Evolutionary conservation across 805 yeast species (phyloP), one percentile per base, ranked within the genome.

Genomic region (Teunomyces panamensis): DNA sequence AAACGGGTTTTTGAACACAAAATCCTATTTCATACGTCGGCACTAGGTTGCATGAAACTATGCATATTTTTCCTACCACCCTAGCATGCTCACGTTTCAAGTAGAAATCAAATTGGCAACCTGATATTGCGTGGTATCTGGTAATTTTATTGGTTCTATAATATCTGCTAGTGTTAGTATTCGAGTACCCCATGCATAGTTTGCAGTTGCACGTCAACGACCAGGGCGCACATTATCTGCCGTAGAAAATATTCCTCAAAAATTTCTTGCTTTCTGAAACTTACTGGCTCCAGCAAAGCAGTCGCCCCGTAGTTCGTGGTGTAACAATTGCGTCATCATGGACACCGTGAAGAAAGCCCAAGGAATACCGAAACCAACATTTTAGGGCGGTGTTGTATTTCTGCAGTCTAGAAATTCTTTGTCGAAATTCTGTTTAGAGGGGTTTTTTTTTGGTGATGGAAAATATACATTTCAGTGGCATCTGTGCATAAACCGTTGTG

Each of bases 11-110:
- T 24, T 26, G 41, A n/a, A 26, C n/a, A 30, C 26, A 26, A 37
- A 37, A 37, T 26, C 16, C 24, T 9, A 37, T 37, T 36, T 37
- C 41, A 37, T n/a, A 26, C 41, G n/a, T 37, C 41, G 30, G 30
- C 41, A 37, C 41, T 20, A 26, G 26, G 41, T 37, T 37, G 41
- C 41, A 37, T 37, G 41, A 26, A 20, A 26, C 30, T 10, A 13
- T 20, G 41, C 41, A 26, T 37, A 37, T 37, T 37, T 37, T 20
- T 29, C 14, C 30, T 26, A 26, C 27, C 30, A 34, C 24, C 28
- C 20, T 8, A 35, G 39, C 39, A 35, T 35, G 20, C 13, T 10
- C 39, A 35, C 39, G 39, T 35, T 35, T 35, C 39, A 16, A 35
- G 39, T 35, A 35, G 20, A 35, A 35, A 35, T 17, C 39, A 35